Evolutionary conservation across 208 protist genomes (phyloP).

Genomic region (Acanthamoeba royreba): DNA sequence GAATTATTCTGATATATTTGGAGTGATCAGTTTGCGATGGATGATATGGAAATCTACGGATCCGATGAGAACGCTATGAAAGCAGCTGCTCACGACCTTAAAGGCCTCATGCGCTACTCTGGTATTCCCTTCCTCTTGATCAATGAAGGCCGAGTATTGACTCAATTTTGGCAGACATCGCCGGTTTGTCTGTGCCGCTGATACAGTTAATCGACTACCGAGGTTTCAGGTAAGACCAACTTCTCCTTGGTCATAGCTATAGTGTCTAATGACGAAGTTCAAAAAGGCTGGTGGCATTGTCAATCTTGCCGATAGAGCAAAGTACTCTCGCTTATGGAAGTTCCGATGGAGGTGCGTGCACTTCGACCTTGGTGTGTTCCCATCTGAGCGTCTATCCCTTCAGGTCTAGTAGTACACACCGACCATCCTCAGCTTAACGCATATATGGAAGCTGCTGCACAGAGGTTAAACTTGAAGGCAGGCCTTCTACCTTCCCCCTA

Average conservation of each 20-base stretch:
- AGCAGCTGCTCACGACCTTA: slow-evolving; percentile 1
- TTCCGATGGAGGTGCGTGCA: background rate
- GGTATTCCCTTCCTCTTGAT: background rate
- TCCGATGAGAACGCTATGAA: slow-evolving; percentile 27
- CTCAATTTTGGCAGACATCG: background rate
- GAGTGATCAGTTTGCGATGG: background rate
- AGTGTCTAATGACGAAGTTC: background rate
- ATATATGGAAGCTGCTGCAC: background rate
- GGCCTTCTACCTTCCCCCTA: background rate
- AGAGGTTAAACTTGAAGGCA: slow-evolving; percentile 12
- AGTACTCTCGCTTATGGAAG: background rate
- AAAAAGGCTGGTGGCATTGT: background rate
- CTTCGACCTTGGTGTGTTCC: background rate
- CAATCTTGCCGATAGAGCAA: background rate
- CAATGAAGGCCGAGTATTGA: background rate
- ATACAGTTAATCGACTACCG: background rate
- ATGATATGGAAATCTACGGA: background rate
- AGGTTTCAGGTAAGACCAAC: background rate
- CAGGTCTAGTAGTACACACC: background rate
- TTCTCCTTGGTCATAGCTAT: background rate
- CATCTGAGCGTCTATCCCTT: background rate
- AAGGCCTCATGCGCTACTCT: background rate
- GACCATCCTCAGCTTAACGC: background rate
- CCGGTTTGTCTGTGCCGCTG: background rate
- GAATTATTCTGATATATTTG: too few species aligned